Percentiles rank a stretch among this genome's conserved stretches.
phyloP scores from a whole-genome alignment of 192 early-diverging fungal species.

The Chytriomyces sp. region DNA sequence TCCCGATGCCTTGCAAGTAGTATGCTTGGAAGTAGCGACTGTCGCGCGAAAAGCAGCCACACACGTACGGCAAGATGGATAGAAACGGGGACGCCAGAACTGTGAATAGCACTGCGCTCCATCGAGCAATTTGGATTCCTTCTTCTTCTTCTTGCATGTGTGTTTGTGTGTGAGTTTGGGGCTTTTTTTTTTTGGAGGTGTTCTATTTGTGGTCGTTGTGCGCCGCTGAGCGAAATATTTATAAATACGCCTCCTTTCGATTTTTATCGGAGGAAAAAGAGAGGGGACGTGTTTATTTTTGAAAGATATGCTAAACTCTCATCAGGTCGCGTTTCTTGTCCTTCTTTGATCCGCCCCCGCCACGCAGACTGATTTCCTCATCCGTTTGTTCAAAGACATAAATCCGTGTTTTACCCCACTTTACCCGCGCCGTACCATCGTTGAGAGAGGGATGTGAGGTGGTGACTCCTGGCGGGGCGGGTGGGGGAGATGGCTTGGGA shows the following conservation, averaged over 20 bases:
- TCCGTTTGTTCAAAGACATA: constrained; percentile 12
- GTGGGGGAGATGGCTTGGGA: background rate
- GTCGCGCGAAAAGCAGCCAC: background rate
- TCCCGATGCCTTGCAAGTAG: constrained; percentile 12
- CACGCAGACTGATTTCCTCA: background rate
- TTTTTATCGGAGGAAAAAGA: background rate
- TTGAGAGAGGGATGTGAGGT: background rate
- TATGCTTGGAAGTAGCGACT: background rate
- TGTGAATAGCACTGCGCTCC: background rate
- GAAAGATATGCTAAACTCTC: constrained; percentile 4
- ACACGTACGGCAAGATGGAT: background rate
- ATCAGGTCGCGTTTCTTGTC: constrained; percentile 26
- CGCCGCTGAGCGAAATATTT: background rate
- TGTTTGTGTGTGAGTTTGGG: background rate
- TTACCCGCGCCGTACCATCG: background rate
- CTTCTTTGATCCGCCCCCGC: background rate
- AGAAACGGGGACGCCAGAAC: background rate
- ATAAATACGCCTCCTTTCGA: background rate
- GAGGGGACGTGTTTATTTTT: background rate
- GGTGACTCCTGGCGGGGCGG: background rate
- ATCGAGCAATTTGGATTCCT: constrained; percentile 2
- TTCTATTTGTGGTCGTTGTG: background rate
- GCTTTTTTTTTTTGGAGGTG: background rate
- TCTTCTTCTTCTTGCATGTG: background rate
- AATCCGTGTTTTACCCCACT: constrained; percentile 15